phyloP scores from a whole-genome alignment of 345 rosid species.

The Eucalyptus marginata region DNA sequence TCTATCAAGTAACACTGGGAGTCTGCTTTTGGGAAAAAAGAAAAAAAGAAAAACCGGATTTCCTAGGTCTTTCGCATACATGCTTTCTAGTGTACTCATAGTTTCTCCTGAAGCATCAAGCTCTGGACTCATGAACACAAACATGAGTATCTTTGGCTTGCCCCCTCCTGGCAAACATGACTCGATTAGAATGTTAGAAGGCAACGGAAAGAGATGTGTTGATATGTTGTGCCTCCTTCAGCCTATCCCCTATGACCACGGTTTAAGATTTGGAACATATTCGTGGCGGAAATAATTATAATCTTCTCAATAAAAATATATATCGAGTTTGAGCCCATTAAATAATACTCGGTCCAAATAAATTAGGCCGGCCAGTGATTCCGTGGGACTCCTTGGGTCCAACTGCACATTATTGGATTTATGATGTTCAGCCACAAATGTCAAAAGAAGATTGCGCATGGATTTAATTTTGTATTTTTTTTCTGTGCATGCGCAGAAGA shows the following conservation, averaged over 20 bases:
- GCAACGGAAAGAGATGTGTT: slow-evolving; percentile 53
- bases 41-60: no score
- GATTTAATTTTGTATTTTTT: not conserved
- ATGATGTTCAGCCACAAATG: not conserved
- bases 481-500: not conserved
- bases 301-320: no score
- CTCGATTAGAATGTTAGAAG: not conserved
- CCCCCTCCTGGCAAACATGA: slow-evolving; percentile 44
- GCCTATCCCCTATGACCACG: slow-evolving; percentile 33
- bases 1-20: no score
- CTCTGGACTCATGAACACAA: slow-evolving; percentile 36
- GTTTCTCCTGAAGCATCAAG: no score
- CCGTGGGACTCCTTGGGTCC: not conserved
- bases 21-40: no score
- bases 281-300: not conserved
- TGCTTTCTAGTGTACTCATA: no score
- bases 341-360: no score
- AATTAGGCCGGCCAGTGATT: not conserved
- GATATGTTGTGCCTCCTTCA: slow-evolving; percentile 80
- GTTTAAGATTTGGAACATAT: not conserved
- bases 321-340: no score
- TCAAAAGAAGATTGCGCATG: not conserved
- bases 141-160: slow-evolving; percentile 95
- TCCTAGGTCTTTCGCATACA: no score
- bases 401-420: not conserved